Conservation (phyloP, 495 filamentous ascomycete genomes). For the Bacidia gigantensis region DNA sequence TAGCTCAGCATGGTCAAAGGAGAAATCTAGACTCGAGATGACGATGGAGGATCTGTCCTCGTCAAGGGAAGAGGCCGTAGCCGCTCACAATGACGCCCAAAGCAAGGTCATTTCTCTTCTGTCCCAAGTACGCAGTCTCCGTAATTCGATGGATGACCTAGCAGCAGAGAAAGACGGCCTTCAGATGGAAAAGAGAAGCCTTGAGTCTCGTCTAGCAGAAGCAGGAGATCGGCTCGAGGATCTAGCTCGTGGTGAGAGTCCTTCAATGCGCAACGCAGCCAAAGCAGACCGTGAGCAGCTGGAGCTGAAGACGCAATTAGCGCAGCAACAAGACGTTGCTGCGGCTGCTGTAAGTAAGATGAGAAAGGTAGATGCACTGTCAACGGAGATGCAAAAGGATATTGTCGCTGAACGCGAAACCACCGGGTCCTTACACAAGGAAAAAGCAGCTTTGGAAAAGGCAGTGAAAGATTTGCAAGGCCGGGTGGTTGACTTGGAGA, state of each 20-base stretch:
- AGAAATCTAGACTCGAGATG: slow-evolving; percentile 83
- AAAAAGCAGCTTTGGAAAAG: slow-evolving; percentile 86
- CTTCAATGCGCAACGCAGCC: slow-evolving; percentile 83
- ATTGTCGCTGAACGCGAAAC: slow-evolving; percentile 79
- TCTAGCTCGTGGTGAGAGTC: slow-evolving; percentile 70
- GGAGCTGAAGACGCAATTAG: slow-evolving; percentile 76
- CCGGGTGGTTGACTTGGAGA: slow-evolving; percentile 82
- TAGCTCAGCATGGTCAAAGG: slow-evolving; percentile 94
- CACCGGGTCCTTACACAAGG: slow-evolving; percentile 73
- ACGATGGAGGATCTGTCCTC: slow-evolving; percentile 79
- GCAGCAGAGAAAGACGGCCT: slow-evolving; percentile 74
- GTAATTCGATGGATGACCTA: slow-evolving; percentile 75
- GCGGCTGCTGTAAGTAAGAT: slow-evolving; percentile 92
- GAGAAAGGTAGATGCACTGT: slow-evolving; percentile 85
- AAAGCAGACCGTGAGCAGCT: slow-evolving; percentile 79
- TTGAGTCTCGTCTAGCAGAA: slow-evolving; percentile 78
- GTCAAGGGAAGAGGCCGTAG: slow-evolving; percentile 82
- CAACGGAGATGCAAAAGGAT: slow-evolving; percentile 85
- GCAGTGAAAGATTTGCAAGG: slow-evolving; percentile 82
- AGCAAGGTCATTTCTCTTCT: slow-evolving; percentile 78
- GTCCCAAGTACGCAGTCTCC: slow-evolving; percentile 77
- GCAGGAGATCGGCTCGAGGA: slow-evolving; percentile 87
- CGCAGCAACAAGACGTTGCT: slow-evolving; percentile 88
- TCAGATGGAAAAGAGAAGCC: slow-evolving; percentile 74
- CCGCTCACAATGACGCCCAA: slow-evolving; percentile 90